These are phyloP conservation scores for Dacryopinax primogenitus DNA, from an alignment of 768 basidiomycete species.

Conservation along the genomic window DNA sequence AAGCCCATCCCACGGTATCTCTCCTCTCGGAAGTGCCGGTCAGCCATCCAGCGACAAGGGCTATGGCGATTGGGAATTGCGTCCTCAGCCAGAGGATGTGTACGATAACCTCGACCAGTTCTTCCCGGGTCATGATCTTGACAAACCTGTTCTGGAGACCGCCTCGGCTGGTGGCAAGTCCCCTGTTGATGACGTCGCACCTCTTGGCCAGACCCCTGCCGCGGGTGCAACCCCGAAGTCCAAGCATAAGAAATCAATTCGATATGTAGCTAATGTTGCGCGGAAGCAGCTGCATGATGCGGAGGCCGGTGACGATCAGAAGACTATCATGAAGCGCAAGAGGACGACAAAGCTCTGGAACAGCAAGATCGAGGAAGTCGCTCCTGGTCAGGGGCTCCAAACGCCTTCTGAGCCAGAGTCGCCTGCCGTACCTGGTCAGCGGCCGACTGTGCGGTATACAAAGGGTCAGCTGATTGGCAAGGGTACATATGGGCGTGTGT, in stretches of 20 bases:
- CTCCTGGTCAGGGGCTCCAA: slow-evolving; percentile 47
- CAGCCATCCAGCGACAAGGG: slow-evolving; percentile 1
- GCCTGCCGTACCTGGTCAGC: slow-evolving; percentile 37
- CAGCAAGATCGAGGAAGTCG: slow-evolving; percentile 84
- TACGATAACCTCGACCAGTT: slow-evolving; percentile 86
- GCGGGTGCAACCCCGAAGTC: slow-evolving; percentile 28
- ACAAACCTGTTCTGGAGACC: slow-evolving; percentile 87
- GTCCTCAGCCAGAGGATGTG: slow-evolving; percentile 83
- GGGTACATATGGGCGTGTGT: slow-evolving; percentile 93
- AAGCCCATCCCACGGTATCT: background rate
- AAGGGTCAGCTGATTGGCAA: slow-evolving; percentile 95
- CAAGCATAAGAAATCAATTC: slow-evolving; percentile 77
- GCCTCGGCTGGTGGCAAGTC: slow-evolving; percentile 59
- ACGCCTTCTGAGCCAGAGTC: slow-evolving; percentile 41
- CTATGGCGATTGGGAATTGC: slow-evolving; percentile 52
- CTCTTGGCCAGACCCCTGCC: slow-evolving; percentile 6
- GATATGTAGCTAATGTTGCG: slow-evolving; percentile 80
- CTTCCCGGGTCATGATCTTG: slow-evolving; percentile 92
- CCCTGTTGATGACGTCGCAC: slow-evolving; percentile 33
- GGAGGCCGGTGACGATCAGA: slow-evolving; percentile 33
- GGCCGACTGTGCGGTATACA: slow-evolving; percentile 47
- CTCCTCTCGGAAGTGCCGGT: background rate
- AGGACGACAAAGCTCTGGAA: slow-evolving; percentile 95
- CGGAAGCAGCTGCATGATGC: slow-evolving; percentile 60
- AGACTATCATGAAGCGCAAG: slow-evolving; percentile 47